phyloP scores from a whole-genome alignment of 306 rosid species.

The Quillaja saponaria region DNA sequence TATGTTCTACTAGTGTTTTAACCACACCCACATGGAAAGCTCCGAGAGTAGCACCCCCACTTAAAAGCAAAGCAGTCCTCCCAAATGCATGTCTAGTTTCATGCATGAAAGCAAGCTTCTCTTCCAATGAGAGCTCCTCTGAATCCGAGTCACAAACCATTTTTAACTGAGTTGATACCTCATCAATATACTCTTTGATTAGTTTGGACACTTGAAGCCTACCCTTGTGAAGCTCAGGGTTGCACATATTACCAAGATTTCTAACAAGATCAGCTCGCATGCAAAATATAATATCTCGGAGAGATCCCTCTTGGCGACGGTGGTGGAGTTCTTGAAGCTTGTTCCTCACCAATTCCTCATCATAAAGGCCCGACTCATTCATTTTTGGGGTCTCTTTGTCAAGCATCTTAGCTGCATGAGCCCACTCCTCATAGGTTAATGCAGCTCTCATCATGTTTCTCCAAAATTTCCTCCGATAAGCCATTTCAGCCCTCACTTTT shows the following conservation, averaged over 20 bases:
- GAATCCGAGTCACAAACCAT: conserved; percentile 88
- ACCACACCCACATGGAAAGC: conserved; percentile 88
- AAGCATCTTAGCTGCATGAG: conserved; percentile 98
- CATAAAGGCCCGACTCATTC: conserved; percentile 85
- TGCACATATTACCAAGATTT: conserved; percentile 93
- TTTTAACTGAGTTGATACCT: conserved; percentile 82
- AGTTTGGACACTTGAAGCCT: conserved; percentile 83
- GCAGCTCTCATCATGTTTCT: conserved; percentile 94
- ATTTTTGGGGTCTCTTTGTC: conserved; percentile 80
- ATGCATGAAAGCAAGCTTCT: conserved; percentile 88
- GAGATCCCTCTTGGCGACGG: conserved; percentile 76
- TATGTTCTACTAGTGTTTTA: conserved; percentile 82
- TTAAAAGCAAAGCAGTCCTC: conserved; percentile 88
- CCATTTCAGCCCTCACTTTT: conserved; percentile 80
- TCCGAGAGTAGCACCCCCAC: conserved; percentile 99
- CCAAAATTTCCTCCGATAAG: conserved; percentile 92
- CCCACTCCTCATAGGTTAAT: conserved; percentile 95
- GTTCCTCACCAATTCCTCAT: conserved; percentile 77
- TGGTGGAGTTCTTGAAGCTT: conserved; percentile 87
- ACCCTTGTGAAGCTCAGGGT: conserved; percentile 87
- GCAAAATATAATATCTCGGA: conserved; percentile 80
- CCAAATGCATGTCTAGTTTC: conserved; percentile 98
- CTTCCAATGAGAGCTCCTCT: conserved; percentile 80
- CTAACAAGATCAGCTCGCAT: conserved; percentile 96
- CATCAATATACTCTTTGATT: conserved; percentile 87